A percentile compares a stretch with the other conserved stretches of the same genome.
Evolutionary conservation across 2,329 filamentous ascomycete species (phyloP).

Genomic region (Apiospora marii): DNA sequence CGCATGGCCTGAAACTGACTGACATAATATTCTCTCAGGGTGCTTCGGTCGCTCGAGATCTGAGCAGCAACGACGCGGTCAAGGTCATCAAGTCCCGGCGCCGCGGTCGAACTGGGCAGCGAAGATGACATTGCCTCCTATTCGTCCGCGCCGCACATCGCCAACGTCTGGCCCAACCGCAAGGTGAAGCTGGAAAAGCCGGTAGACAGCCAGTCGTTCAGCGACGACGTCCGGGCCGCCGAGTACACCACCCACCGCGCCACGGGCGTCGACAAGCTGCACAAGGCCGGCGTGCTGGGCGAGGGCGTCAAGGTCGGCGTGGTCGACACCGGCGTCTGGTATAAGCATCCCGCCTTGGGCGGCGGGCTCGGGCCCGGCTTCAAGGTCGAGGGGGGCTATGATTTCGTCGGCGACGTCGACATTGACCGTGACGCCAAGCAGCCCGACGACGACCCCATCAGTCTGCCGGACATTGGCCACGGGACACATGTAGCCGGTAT

Average conservation of each 20-base stretch:
- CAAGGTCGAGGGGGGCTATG: slow-evolving; percentile 31
- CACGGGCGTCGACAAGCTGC: slow-evolving; percentile 31
- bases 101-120: slow-evolving; percentile 5
- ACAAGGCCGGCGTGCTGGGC: slow-evolving; percentile 31
- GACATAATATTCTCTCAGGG: background rate
- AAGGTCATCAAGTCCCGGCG: slow-evolving; percentile 20
- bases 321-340: slow-evolving; percentile 33
- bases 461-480: background rate
- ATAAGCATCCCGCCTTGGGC: slow-evolving; percentile 32
- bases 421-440: background rate
- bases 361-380: slow-evolving; percentile 32
- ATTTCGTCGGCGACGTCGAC: slow-evolving; percentile 19
- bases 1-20: background rate
- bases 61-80: slow-evolving; percentile 16
- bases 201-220: background rate
- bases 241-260: slow-evolving; percentile 19
- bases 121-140: background rate
- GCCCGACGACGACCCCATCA: slow-evolving; percentile 14
- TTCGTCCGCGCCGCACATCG: slow-evolving; percentile 2
- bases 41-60: background rate
- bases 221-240: slow-evolving; percentile 2
- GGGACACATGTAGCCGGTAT: slow-evolving; percentile 23
- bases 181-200: background rate
- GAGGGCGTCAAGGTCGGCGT: slow-evolving; percentile 32
- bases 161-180: slow-evolving; percentile 20